Evolutionary conservation across 2,329 filamentous ascomycete species (phyloP).

Genomic region (Lasiodiplodia hormozganensis): DNA sequence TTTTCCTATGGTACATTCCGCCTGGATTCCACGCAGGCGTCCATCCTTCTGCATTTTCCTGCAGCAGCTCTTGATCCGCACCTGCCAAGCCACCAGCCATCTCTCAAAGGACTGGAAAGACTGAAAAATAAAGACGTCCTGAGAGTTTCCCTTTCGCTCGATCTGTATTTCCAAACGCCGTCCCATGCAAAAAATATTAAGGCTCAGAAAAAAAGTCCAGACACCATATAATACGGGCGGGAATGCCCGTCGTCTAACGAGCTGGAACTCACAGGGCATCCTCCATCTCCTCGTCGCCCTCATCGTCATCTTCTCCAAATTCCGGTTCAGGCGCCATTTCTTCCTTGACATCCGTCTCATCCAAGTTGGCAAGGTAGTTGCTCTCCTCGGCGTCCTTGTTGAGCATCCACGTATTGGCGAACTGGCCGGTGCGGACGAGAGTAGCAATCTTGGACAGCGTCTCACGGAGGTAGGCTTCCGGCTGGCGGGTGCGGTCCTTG

Average conservation of each 20-base stretch:
- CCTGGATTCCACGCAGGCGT: neutral
- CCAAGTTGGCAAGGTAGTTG: conserved; percentile 13
- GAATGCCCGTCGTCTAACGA: neutral
- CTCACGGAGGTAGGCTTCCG: conserved; percentile 90
- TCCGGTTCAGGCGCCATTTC: conserved; percentile 30
- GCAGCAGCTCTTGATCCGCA: neutral
- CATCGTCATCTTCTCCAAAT: conserved; percentile 67
- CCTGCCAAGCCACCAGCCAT: no score
- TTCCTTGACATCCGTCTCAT: conserved; percentile 23
- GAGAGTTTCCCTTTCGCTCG: neutral
- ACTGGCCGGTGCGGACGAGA: conserved; percentile 81
- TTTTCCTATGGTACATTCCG: neutral
- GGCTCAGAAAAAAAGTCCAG: neutral
- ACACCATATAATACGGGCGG: neutral
- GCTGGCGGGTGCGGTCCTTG: conserved; percentile 78
- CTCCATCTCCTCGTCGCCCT: conserved; percentile 73
- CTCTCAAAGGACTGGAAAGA: neutral
- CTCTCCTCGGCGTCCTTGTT: conserved; percentile 48
- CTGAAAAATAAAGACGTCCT: neutral
- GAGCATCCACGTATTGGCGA: conserved; percentile 85
- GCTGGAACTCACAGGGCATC: conserved; percentile 58
- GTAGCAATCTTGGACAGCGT: conserved; percentile 83
- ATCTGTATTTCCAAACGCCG: conserved; percentile 6
- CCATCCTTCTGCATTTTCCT: neutral
- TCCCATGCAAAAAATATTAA: conserved; percentile 5